Conservation (phyloP, 2,329 filamentous ascomycete genomes). For the Fusarium oxysporum region DNA sequence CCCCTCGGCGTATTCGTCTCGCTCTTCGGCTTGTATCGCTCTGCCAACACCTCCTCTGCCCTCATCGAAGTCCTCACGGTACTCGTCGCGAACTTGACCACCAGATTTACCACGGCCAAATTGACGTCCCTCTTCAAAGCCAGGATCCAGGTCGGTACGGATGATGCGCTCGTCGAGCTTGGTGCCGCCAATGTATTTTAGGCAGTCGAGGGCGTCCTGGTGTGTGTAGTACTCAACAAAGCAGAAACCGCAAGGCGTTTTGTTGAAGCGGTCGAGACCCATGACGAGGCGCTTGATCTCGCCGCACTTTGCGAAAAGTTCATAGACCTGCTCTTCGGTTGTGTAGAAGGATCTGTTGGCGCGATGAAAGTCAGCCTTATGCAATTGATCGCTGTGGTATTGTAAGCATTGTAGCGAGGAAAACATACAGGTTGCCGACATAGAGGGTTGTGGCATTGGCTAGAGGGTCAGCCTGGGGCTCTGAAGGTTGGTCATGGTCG, state of each 20-base stretch:
- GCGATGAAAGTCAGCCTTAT: constrained; percentile 26
- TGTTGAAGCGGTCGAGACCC: constrained; percentile 96
- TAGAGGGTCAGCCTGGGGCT: constrained; percentile 74
- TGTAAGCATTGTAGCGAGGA: background rate
- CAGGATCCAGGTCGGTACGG: constrained; percentile 92
- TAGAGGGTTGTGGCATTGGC: constrained; percentile 94
- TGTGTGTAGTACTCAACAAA: constrained; percentile 99
- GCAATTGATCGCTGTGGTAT: background rate
- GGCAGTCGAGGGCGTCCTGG: constrained; percentile 94
- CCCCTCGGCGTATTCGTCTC: constrained; percentile 55
- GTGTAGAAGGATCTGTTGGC: constrained; percentile 87
- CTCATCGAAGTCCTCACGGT: constrained; percentile 95
- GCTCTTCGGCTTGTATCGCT: constrained; percentile 70
- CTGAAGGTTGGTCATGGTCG: constrained; percentile 61
- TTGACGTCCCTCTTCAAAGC: constrained; percentile 94
- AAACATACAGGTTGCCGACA: constrained; percentile 86
- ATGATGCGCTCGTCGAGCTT: constrained; percentile 98
- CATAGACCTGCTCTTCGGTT: constrained; percentile 98
- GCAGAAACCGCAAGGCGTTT: constrained; percentile 98
- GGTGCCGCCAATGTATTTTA: constrained; percentile 98
- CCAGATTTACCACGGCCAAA: constrained; percentile 96
- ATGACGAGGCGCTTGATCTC: constrained; percentile 98
- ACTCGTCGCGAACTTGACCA: constrained; percentile 97
- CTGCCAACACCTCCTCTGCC: constrained; percentile 90
- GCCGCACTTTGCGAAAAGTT: constrained; percentile 94